phyloP scores from a whole-genome alignment of 2,329 filamentous ascomycete species.

The Pseudocercospora macadamiae region DNA sequence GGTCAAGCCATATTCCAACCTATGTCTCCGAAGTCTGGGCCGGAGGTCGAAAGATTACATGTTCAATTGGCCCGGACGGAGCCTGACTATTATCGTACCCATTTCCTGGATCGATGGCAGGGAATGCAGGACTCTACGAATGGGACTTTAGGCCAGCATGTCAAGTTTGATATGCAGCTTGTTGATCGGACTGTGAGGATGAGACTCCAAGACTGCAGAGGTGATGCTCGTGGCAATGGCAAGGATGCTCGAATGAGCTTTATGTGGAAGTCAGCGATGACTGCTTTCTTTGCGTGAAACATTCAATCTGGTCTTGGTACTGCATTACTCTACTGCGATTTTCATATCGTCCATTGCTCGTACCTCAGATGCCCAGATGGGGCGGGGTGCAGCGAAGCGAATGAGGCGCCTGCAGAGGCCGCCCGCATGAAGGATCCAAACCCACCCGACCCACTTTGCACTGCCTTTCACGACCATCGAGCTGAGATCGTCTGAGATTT shows the following conservation, averaged over 20 bases:
- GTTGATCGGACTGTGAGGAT: conserved; percentile 3
- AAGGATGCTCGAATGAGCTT: conserved; percentile 6
- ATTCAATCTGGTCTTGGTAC: too few relatives aligned
- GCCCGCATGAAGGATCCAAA: too few relatives aligned
- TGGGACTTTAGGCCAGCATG: neutral
- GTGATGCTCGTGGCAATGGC: neutral
- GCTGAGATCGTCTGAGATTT: too few relatives aligned
- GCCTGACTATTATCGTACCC: conserved; percentile 10
- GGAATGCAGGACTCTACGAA: conserved; percentile 4
- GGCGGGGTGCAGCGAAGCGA: too few relatives aligned
- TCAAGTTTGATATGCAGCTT: neutral
- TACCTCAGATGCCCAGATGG: too few relatives aligned
- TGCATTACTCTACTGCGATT: too few relatives aligned
- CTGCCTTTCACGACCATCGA: too few relatives aligned
- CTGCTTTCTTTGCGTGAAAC: neutral
- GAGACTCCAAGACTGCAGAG: conserved; percentile 5
- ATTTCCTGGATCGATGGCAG: conserved; percentile 8
- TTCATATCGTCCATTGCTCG: too few relatives aligned
- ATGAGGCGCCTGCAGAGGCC: too few relatives aligned
- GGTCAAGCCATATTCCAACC: conserved; percentile 18
- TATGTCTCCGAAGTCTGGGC: neutral
- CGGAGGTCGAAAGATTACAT: conserved; percentile 3
- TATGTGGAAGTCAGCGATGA: conserved; percentile 6
- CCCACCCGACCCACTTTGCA: too few relatives aligned
- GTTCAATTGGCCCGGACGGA: conserved; percentile 5